phyloP scores from a whole-genome alignment of 805 yeast genomes.

The Scheffersomyces ergatensis region DNA sequence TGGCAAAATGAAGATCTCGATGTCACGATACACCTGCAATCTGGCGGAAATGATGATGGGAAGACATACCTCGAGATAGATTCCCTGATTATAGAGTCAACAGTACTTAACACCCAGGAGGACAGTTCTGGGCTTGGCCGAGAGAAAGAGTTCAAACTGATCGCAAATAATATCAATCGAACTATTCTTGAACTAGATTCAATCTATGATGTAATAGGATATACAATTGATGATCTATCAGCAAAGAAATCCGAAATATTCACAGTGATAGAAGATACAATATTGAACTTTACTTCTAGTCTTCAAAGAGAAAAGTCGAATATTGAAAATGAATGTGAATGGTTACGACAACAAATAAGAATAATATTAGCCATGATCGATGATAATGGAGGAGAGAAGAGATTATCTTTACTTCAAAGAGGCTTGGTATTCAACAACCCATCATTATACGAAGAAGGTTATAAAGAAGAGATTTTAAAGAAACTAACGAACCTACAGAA shows the following conservation, averaged over 20 bases:
- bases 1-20: background rate
- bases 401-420: conserved; percentile 17
- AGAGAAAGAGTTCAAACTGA: conserved; percentile 23
- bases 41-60: background rate
- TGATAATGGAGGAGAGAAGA: conserved; percentile 29
- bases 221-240: conserved; percentile 47
- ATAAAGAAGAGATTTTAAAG: conserved; percentile 21
- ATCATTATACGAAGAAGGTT: conserved; percentile 25
- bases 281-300: conserved; percentile 33
- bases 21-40: background rate
- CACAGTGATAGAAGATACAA: conserved; percentile 46
- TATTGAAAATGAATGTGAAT: conserved; percentile 43
- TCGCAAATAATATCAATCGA: conserved; percentile 31
- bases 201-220: conserved; percentile 55
- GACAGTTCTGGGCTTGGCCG: background rate
- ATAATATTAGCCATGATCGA: conserved; percentile 38
- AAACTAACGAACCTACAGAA: conserved; percentile 8
- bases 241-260: conserved; percentile 50
- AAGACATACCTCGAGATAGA: background rate
- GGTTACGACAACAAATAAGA: conserved; percentile 42
- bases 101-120: background rate
- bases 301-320: conserved; percentile 35
- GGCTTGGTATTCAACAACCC: conserved; percentile 32
- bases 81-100: background rate
- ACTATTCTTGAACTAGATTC: conserved; percentile 41